Base-by-base conservation (phyloP, 1,284 basidiomycete species). In the Tylopilus orsonianus region DNA sequence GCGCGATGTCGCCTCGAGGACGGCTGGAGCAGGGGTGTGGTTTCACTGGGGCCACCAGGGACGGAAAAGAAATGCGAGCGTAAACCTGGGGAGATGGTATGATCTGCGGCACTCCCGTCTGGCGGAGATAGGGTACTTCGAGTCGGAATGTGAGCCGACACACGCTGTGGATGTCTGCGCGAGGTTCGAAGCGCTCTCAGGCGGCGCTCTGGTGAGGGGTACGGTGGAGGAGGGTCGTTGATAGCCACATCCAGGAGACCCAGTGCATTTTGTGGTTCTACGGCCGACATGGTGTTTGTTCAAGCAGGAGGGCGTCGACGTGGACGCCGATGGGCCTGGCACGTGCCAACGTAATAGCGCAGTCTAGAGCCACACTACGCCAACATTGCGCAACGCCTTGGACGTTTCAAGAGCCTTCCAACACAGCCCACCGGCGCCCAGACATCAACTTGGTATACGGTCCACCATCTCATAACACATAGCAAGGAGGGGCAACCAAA, bases 161-260 rank as follows among this genome's bases (percentile, higher is more conserved):
- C 65, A 68, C 38, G 71, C 57, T 30, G 68, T 48, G 51, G 68
- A 66, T 32, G 64, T 49, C 56, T 69, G 63, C 44, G 65, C 43
- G 37, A 55, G 52, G 60, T 49, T 41, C 69, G 69, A 24, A 57
- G 58, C 4, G 66, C 43, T 24, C 78, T 69, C 8, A 64, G 53
- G 26, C 77, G 73, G n/a, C 79, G 71, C 53, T 75, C 72, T 45
- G 73, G 69, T 0, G 80, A 75, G 30, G 82, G 84, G 61, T 86
- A 87, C 0, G 83, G 84, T 0, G 83, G 83, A 10, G 83, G 83
- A 0, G 84, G 83, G 53, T 86, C 83, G 4, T 66, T 55, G 16
- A 62, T 43, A 1, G 54, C 48, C 1, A 36, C 41, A 13, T 62
- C 62, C 19, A 64, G 37, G 0, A 61, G 44, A 36, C 52, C 49